Conservation (phyloP, 2,329 filamentous ascomycete genomes). For the Aspergillus sp. region DNA sequence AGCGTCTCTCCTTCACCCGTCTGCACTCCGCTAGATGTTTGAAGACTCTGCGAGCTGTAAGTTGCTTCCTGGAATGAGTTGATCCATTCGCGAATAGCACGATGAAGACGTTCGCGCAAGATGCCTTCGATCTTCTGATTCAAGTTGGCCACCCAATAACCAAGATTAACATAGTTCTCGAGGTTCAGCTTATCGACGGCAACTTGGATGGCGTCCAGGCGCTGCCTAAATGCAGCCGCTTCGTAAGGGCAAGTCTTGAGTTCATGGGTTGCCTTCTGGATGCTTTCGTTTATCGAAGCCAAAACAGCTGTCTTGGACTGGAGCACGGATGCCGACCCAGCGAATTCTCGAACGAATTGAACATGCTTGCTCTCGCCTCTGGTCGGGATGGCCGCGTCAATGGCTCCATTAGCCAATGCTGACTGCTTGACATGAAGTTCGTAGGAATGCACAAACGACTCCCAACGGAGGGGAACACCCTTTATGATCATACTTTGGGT, state of each 20-base stretch:
- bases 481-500: conserved; percentile 81
- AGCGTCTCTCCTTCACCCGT: conserved; percentile 32
- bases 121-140: conserved; percentile 82
- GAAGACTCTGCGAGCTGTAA: conserved; percentile 32
- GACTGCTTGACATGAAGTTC: conserved; percentile 77
- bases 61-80: conserved; percentile 69
- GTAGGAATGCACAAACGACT: conserved; percentile 96
- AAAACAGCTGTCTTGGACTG: conserved; percentile 84
- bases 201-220: conserved; percentile 82
- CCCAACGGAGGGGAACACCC: conserved; percentile 89
- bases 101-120: conserved; percentile 77
- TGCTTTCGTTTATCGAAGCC: conserved; percentile 73
- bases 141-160: conserved; percentile 83
- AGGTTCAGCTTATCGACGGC: conserved; percentile 95
- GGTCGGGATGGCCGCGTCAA: conserved; percentile 60
- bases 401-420: conserved; percentile 59
- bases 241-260: conserved; percentile 84
- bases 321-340: conserved; percentile 79
- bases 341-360: conserved; percentile 93
- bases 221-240: conserved; percentile 72
- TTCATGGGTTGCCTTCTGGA: conserved; percentile 79
- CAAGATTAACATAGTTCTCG: conserved; percentile 92
- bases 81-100: conserved; percentile 85
- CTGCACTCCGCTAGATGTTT: conserved; percentile 21
- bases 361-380: conserved; percentile 87